A percentile compares a stretch with the other conserved stretches of the same genome.
Evolutionary conservation across 768 basidiomycete genomes (phyloP).

Genomic region (Kwoniella heveanensis): DNA sequence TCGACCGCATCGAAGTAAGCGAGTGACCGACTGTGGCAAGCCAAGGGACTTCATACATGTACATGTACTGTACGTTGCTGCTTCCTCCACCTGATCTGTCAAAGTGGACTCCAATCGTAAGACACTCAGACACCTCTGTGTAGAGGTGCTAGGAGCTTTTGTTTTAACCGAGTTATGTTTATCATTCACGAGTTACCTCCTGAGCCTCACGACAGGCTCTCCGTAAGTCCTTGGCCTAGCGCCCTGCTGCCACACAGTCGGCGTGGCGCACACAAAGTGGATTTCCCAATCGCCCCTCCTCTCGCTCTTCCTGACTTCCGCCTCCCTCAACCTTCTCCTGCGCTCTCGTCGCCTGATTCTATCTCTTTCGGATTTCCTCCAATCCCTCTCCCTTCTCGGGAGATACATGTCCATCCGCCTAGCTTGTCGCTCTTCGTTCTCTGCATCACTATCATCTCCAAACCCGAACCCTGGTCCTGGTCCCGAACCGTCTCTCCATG

Average conservation of each 20-base stretch:
- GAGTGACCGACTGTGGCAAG: no score
- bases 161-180: no score
- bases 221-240: constrained; percentile 49
- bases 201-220: constrained; percentile 39
- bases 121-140: no score
- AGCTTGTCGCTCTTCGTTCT: constrained; percentile 32
- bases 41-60: no score
- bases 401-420: constrained; percentile 42
- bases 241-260: constrained; percentile 46
- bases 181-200: constrained; percentile 11
- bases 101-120: no score
- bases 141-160: no score
- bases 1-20: no score
- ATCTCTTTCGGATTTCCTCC: constrained; percentile 30
- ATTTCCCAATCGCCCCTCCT: constrained; percentile 45
- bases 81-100: no score
- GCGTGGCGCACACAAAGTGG: constrained; percentile 40
- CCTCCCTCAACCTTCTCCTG: constrained; percentile 22
- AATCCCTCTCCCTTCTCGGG: constrained; percentile 39
- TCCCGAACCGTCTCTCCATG: not conserved
- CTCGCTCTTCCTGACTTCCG: constrained; percentile 13
- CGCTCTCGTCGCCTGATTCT: constrained; percentile 34
- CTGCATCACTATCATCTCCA: constrained; percentile 6
- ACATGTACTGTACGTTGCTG: no score
- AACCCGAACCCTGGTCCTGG: not conserved